Percentiles rank a stretch among this genome's conserved stretches.
Conservation (phyloP, 2,329 filamentous ascomycete species). For the Trichoderma koningii region DNA sequence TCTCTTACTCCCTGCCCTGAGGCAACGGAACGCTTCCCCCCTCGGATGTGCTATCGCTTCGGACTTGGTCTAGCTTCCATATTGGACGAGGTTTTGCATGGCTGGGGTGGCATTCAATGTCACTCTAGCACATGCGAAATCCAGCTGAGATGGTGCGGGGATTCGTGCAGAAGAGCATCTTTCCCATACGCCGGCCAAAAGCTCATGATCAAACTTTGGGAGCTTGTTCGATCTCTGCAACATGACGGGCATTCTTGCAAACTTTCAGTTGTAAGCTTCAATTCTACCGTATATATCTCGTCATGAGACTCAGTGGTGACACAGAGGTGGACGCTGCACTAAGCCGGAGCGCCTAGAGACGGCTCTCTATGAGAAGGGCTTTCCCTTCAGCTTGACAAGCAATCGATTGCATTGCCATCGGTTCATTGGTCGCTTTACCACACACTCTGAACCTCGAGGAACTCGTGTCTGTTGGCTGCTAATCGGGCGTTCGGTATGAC, state of each 20-base stretch:
- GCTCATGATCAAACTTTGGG: not conserved
- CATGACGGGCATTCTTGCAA: not conserved
- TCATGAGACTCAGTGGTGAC: not conserved
- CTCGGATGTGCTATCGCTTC: not conserved
- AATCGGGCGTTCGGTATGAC: too few species aligned
- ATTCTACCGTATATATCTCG: not conserved
- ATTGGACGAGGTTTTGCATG: not conserved
- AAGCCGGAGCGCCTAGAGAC: too few species aligned
- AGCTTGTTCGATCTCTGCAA: not conserved
- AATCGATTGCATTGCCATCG: too few species aligned
- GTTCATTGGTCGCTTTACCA: too few species aligned
- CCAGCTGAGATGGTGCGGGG: not conserved
- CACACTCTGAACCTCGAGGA: too few species aligned
- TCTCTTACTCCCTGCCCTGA: not conserved
- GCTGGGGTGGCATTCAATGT: not conserved
- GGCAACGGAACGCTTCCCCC: not conserved
- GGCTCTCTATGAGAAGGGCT: too few species aligned
- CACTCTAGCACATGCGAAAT: conserved; percentile 7
- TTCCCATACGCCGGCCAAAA: not conserved
- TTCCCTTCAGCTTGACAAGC: too few species aligned
- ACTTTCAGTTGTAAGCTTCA: not conserved
- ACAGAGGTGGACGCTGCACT: too few species aligned
- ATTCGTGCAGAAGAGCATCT: not conserved
- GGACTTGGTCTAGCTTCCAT: not conserved
- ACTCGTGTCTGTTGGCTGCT: too few species aligned